Conservation (phyloP, 176 grass and related monocot species). For the Aegilops bicornis region DNA sequence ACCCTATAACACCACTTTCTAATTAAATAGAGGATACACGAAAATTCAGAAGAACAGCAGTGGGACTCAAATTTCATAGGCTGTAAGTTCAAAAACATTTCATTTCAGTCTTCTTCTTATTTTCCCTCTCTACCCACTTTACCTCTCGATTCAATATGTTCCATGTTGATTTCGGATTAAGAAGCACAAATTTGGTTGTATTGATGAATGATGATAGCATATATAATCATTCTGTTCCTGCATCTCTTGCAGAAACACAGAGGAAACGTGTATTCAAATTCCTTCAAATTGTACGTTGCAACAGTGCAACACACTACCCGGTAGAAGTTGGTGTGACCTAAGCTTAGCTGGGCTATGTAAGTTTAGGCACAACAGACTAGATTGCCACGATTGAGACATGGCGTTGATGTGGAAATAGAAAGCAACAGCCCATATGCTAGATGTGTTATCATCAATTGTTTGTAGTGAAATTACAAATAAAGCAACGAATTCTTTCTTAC, state of each 20-base stretch:
- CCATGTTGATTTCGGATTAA: background rate
- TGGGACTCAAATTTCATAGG: background rate
- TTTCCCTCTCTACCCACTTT: background rate
- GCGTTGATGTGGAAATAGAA: background rate
- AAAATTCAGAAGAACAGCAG: background rate
- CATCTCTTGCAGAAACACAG: background rate
- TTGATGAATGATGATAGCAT: background rate
- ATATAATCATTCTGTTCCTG: background rate
- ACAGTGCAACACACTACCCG: background rate
- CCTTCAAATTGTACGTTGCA: background rate
- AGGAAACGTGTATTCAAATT: background rate
- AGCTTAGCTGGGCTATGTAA: background rate
- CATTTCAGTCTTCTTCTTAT: background rate
- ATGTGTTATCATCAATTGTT: background rate
- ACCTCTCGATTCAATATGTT: conserved; percentile 2
- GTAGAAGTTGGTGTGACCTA: conserved; percentile 1
- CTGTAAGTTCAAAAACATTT: background rate
- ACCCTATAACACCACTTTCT: conserved; percentile 1
- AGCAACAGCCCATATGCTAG: background rate
- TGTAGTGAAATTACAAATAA: background rate
- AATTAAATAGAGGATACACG: background rate
- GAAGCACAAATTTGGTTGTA: background rate
- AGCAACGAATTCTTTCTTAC: background rate
- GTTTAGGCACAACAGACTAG: background rate
- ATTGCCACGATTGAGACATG: background rate